These are phyloP conservation scores for Diplodia mutila DNA, from an alignment of 2,329 filamentous ascomycete genomes.

Conservation along the genomic window DNA sequence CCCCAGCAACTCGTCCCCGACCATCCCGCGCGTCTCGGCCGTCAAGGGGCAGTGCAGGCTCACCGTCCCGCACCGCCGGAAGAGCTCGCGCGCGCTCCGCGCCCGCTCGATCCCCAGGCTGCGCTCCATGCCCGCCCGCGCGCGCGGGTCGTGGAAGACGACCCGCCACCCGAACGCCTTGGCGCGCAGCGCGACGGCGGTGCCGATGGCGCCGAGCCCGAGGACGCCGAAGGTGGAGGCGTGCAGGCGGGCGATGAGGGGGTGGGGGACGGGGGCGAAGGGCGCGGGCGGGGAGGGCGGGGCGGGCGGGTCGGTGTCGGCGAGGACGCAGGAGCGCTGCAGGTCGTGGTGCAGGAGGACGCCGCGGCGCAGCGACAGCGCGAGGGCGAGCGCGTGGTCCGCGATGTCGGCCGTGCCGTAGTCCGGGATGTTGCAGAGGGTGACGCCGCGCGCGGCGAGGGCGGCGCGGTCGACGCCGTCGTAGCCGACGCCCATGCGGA, in stretches of 20 bases:
- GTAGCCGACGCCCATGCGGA: background rate
- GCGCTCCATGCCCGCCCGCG: background rate
- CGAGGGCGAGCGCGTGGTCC: background rate
- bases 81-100: background rate
- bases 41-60: background rate
- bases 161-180: background rate
- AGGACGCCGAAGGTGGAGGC: background rate
- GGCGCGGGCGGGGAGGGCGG: too few species aligned
- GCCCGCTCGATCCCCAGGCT: background rate
- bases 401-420: background rate
- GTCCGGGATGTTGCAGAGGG: background rate
- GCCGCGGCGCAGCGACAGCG: background rate
- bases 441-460: background rate
- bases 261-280: background rate
- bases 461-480: background rate
- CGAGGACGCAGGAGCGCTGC: background rate
- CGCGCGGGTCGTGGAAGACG: background rate
- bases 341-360: background rate
- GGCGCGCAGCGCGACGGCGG: background rate
- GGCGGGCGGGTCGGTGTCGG: too few species aligned
- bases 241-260: background rate
- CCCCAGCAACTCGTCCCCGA: constrained; percentile 41
- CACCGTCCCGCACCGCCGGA: background rate
- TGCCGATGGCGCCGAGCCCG: background rate
- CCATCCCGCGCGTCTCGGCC: constrained; percentile 30